Evolutionary conservation across 345 rosid genomes (phyloP).

Genomic region (Ceriops zippeliana): DNA sequence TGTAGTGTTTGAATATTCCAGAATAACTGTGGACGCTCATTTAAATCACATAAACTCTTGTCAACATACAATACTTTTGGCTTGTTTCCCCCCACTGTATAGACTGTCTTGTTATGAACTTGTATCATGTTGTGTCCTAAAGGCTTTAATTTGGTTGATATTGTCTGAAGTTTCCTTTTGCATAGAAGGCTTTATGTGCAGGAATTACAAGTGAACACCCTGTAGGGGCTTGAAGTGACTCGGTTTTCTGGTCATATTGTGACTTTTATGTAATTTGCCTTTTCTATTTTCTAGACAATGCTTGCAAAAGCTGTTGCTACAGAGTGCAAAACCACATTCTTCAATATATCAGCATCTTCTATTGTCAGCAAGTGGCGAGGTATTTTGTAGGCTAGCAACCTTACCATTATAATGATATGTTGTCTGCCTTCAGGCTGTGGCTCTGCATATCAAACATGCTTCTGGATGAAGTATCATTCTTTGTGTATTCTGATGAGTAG

Average conservation of each 20-base stretch:
- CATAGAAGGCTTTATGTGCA: background rate
- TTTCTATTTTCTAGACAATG: conserved; percentile 68
- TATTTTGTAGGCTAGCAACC: conserved; percentile 25
- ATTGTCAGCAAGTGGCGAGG: conserved; percentile 99
- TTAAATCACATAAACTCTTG: background rate
- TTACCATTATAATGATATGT: background rate
- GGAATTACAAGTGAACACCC: background rate
- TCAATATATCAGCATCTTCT: conserved; percentile 96
- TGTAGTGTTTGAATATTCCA: background rate
- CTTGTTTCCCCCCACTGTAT: background rate
- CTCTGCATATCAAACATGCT: no score
- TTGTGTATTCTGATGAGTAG: no score
- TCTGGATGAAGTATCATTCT: no score
- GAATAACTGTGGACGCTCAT: background rate
- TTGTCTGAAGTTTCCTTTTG: background rate
- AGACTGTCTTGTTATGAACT: background rate
- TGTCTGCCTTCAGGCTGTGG: no score
- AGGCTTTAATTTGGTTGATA: background rate
- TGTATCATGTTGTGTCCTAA: background rate
- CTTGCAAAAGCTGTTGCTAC: conserved; percentile 99
- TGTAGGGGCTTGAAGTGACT: conserved; percentile 3
- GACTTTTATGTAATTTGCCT: conserved; percentile 6
- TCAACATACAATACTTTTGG: background rate
- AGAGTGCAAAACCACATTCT: conserved; percentile 96
- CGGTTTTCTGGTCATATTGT: background rate